These are phyloP conservation scores for Ophiostoma montium DNA, from an alignment of 2,329 filamentous ascomycete species.

Conservation along the genomic window DNA sequence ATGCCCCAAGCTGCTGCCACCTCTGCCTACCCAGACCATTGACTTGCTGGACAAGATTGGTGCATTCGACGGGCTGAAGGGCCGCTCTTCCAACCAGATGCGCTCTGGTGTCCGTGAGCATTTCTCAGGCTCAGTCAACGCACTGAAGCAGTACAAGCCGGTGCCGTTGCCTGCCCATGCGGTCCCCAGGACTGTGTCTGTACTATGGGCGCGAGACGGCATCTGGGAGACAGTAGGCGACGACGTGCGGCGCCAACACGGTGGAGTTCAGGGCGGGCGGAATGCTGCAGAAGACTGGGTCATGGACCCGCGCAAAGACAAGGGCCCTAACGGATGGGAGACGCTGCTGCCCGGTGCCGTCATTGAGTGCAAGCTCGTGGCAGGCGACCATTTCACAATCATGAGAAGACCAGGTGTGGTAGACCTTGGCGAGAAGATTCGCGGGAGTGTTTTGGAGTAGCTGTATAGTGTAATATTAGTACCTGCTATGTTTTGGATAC, in stretches of 20 bases:
- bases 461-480: too few relatives aligned
- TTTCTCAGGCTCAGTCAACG: slow-evolving; percentile 54
- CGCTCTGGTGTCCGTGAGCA: slow-evolving; percentile 63
- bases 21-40: slow-evolving; percentile 53
- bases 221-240: slow-evolving; percentile 25
- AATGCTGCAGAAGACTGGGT: slow-evolving; percentile 45
- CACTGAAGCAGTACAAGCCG: slow-evolving; percentile 55
- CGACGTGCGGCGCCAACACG: slow-evolving; percentile 54
- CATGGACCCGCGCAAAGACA: slow-evolving; percentile 60
- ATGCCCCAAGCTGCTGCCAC: slow-evolving; percentile 53
- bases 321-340: slow-evolving; percentile 55
- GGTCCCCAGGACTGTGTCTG: slow-evolving; percentile 46
- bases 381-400: slow-evolving; percentile 66
- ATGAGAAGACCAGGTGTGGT: slow-evolving; percentile 42
- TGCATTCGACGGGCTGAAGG: slow-evolving; percentile 24
- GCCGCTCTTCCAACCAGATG: slow-evolving; percentile 30
- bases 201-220: slow-evolving; percentile 36
- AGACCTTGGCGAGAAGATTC: not conserved
- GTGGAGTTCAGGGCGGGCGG: not conserved
- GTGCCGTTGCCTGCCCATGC: slow-evolving; percentile 43
- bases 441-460: not conserved
- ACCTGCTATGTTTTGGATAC: too few relatives aligned
- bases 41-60: slow-evolving; percentile 51
- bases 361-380: slow-evolving; percentile 52
- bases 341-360: slow-evolving; percentile 46